Conservation (phyloP, 257 asterid species). For the Forsythia viridissima region DNA sequence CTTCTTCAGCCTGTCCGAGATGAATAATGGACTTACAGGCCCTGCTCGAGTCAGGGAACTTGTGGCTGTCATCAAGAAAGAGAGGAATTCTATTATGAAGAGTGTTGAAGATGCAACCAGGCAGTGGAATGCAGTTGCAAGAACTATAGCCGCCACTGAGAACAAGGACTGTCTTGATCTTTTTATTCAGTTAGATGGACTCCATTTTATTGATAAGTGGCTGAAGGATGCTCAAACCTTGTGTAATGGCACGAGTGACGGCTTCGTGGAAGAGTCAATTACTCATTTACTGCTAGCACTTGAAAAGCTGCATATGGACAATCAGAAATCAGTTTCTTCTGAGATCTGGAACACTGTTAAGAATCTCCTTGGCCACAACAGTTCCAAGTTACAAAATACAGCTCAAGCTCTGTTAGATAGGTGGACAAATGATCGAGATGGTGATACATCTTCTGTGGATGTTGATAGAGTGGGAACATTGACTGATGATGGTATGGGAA, state of each 20-base stretch:
- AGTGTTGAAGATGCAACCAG: conserved; percentile 39
- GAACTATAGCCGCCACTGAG: conserved; percentile 63
- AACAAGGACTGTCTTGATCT: conserved; percentile 67
- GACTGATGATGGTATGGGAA: conserved; percentile 30
- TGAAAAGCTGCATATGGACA: conserved; percentile 44
- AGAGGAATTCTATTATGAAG: conserved; percentile 34
- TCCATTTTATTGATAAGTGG: conserved; percentile 48
- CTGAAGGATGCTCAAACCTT: conserved; percentile 55
- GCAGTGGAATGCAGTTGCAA: conserved; percentile 70
- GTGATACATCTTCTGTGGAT: conserved; percentile 23
- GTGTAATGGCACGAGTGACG: conserved; percentile 31
- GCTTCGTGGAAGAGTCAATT: conserved; percentile 49
- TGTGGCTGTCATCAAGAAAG: conserved; percentile 56
- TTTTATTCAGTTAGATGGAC: conserved; percentile 66
- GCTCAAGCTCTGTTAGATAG: conserved; percentile 50
- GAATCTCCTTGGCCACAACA: conserved; percentile 51
- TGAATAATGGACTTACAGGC: conserved; percentile 58
- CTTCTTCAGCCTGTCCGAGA: conserved; percentile 67
- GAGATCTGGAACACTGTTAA: conserved; percentile 49
- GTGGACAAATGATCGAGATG: conserved; percentile 44
- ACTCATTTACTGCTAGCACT: conserved; percentile 55
- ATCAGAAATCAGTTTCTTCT: conserved; percentile 43
- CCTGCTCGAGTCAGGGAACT: conserved; percentile 73
- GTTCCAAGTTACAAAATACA: conserved; percentile 47
- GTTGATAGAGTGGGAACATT: conserved; percentile 30